A percentile compares a stretch with the other conserved stretches of the same genome.
These are phyloP conservation scores for Macadamia integrifolia DNA, from an alignment of 164 flowering plant genomes.

Conservation along the genomic window DNA sequence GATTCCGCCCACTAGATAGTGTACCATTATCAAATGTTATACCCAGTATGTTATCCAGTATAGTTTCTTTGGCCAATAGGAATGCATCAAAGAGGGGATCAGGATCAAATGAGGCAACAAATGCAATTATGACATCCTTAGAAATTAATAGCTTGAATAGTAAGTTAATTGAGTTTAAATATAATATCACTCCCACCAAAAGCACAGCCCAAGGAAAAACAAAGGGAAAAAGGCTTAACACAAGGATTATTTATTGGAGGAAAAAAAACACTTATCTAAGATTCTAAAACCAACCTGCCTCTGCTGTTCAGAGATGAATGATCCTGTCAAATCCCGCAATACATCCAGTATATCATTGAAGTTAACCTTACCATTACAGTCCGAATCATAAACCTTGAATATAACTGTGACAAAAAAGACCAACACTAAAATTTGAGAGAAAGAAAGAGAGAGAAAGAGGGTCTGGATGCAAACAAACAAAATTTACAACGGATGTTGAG, in stretches of 20 bases:
- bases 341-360: slow-evolving; percentile 41
- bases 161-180: too few species aligned
- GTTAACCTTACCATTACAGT: slow-evolving; percentile 48
- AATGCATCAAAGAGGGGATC: too few species aligned
- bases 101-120: too few species aligned
- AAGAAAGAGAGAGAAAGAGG: not conserved
- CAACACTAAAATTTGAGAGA: not conserved
- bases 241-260: not conserved
- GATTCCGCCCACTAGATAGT: too few species aligned
- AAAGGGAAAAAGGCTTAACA: too few species aligned
- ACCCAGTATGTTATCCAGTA: too few species aligned
- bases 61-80: too few species aligned
- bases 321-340: slow-evolving; percentile 44
- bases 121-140: too few species aligned
- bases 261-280: too few species aligned
- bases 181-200: too few species aligned
- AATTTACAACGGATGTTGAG: not conserved
- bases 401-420: slow-evolving; percentile 3
- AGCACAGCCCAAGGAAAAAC: not conserved
- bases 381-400: slow-evolving; percentile 49
- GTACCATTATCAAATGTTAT: too few species aligned
- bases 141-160: too few species aligned
- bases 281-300: slow-evolving; percentile 20
- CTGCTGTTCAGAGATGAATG: slow-evolving; percentile 45
- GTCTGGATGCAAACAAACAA: not conserved